These are phyloP conservation scores for Colletotrichum sp. DNA, from an alignment of 2,329 filamentous ascomycete species.

Conservation along the genomic window DNA sequence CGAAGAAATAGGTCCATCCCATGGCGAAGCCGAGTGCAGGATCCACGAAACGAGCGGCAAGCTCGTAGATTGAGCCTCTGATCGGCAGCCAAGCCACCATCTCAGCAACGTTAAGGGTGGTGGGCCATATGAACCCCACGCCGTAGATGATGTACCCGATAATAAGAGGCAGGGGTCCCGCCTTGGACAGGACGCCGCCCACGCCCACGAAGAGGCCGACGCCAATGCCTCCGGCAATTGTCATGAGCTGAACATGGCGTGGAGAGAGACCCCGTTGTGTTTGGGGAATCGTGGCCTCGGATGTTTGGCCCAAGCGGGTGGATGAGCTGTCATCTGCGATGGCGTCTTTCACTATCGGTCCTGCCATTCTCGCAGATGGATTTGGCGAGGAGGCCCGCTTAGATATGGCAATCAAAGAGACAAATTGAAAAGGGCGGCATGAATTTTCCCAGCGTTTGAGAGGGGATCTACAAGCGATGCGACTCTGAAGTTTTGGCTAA, in stretches of 20 bases:
- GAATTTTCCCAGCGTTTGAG: fast-evolving
- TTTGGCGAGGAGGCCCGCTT: fast-evolving
- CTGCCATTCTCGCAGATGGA: not conserved
- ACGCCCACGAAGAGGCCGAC: constrained; percentile 51
- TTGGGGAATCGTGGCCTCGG: not conserved
- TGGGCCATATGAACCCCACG: constrained; percentile 47
- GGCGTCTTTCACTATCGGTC: not conserved
- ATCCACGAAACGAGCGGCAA: constrained; percentile 60
- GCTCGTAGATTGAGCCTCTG: constrained; percentile 59
- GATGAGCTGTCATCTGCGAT: not conserved
- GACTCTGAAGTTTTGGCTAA: fast-evolving
- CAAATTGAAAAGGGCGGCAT: fast-evolving
- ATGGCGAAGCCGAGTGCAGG: constrained; percentile 62
- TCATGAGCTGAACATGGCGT: constrained; percentile 54
- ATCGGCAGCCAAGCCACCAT: constrained; percentile 63
- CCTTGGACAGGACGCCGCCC: constrained; percentile 43
- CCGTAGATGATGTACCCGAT: constrained; percentile 51
- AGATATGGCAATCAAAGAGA: not conserved
- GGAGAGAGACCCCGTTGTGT: constrained; percentile 34
- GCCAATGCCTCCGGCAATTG: constrained; percentile 53
- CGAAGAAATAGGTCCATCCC: constrained; percentile 52
- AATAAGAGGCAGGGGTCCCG: constrained; percentile 48
- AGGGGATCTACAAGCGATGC: not conserved
- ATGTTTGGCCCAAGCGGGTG: not conserved
- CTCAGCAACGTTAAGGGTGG: constrained; percentile 56